Base-by-base conservation (phyloP, 345 rosid species). In the Angophora floribunda region DNA sequence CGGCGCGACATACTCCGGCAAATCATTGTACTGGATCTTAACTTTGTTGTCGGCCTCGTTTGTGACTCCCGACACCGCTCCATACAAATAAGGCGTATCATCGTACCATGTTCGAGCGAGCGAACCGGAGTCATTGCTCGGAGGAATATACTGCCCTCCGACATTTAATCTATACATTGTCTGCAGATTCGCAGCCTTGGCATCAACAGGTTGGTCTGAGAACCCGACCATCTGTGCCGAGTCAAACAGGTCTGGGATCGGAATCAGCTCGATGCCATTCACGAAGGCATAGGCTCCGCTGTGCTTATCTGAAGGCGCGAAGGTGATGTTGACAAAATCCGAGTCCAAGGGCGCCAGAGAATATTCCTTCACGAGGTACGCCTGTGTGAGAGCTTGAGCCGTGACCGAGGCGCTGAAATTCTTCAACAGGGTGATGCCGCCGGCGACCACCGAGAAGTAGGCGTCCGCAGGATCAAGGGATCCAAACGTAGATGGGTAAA, bases 401-500 rank as follows among this genome's bases (percentile, higher is more conserved):
- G 98, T 95, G 52, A 95, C 91, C 12, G 93, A 52, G 13, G 97
- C 96, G 49, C 99, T 98, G 80, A 97, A 98, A 90, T 97, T 97
- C 89, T 88, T 93, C 88, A 97, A 57, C 22, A 97, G 94, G 51
- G 92, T 93, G 86, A 96, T 86, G 17, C 92, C 94, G 15, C 88
- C 92, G 1, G 97, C 94, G 6, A 50, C 85, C 51, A 94, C 97
- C 0, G 95, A 91, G 92, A 98, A 95, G 89, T 91, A 98, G 4
- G 98, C 94, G 30, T 93, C 89, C 12, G 89, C 36, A 65, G 95
- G 88, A 52, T 93, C 89, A 63, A 93, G 92, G 47, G 92, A 89
- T 5, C 90, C 91, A 53, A 97, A 96, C 12, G 89, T 88, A 7
- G 98, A 87, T 11, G 99, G 97, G 84, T 96, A 96, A 85, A 98